Conservation (phyloP, 2,329 filamentous ascomycete species). For the Fusarium sp. region DNA sequence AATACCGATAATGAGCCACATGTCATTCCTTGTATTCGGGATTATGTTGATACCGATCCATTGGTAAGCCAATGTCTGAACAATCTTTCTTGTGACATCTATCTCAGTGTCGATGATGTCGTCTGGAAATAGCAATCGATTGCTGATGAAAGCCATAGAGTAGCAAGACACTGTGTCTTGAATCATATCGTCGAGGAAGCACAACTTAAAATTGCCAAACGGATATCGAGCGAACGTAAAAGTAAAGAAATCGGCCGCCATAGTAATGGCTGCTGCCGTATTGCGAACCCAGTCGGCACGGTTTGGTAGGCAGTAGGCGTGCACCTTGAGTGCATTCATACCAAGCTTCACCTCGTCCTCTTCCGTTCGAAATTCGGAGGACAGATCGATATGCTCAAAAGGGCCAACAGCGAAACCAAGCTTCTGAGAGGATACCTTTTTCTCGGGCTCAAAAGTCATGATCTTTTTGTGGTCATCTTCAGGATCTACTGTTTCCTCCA, state of each 20-base stretch:
- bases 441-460: conserved; percentile 82
- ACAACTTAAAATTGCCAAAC: conserved; percentile 90
- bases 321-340: conserved; percentile 86
- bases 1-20: conserved; percentile 90
- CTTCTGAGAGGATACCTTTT: conserved; percentile 84
- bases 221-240: conserved; percentile 91
- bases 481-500: conserved; percentile 83
- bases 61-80: conserved; percentile 88
- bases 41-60: conserved; percentile 96
- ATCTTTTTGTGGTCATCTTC: conserved; percentile 86
- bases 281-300: conserved; percentile 85
- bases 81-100: conserved; percentile 81
- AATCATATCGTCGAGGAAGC: conserved; percentile 91
- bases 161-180: conserved; percentile 81
- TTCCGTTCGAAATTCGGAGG: conserved; percentile 85
- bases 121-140: conserved; percentile 83
- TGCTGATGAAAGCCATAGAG: conserved; percentile 89
- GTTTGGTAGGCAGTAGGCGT: conserved; percentile 90
- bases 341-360: conserved; percentile 93
- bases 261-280: conserved; percentile 85
- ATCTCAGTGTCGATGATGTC: conserved; percentile 88
- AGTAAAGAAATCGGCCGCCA: conserved; percentile 91
- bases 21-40: conserved; percentile 81
- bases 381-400: conserved; percentile 91
- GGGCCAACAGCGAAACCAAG: conserved; percentile 94